Evolutionary conservation across 805 yeast genomes (phyloP), one percentile per base, ranked within the genome.

Genomic region (Kodamaea jinghongensis): DNA sequence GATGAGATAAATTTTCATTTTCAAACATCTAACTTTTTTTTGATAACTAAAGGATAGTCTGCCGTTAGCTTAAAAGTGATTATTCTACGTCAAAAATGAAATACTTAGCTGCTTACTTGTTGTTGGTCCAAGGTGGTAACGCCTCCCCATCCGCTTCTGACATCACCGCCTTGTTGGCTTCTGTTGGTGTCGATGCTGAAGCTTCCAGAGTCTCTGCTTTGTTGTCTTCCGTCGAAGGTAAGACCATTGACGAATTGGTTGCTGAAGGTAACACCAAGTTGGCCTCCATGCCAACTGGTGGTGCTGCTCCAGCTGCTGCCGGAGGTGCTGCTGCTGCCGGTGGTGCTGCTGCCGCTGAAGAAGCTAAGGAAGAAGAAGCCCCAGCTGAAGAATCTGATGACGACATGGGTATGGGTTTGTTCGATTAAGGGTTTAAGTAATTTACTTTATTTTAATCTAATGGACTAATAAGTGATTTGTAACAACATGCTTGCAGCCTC

Each of bases 21-120:
- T 20, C 23, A 20, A 20, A 20, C 23, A 20, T 20, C 23, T 6
- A 20, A 20, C 23, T 20, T 33, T 37, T 37, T 29, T 28, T 35
- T 36, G 39, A 26, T 36, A 36, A 54, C 50, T 63, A 83, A 83
- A 76, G 90, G 81, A 83, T 84, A 83, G 90, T 84, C 91, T 77
- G 91, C 87, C 60, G 51, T 54, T 50, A 69, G 86, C 87, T 82
- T 82, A 81, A 81, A 79, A 71, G 79, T 79, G 86, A 81, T 81
- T 81, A 81, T 81, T 81, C 83, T 78, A 40, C 26, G 38, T 25
- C 39, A 34, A 40, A 42, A 47, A 78, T 89, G 97, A 93, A 89
- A 86, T 91, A 91, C 83, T 85, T 93, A 78, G 99, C 99, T 77
- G 98, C 99, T 75, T 93, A 93, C 81, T 85, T 93, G 75, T 85